phyloP scores from a whole-genome alignment of 2,329 filamentous ascomycete species.

The Ilyonectria mors-panacis region DNA sequence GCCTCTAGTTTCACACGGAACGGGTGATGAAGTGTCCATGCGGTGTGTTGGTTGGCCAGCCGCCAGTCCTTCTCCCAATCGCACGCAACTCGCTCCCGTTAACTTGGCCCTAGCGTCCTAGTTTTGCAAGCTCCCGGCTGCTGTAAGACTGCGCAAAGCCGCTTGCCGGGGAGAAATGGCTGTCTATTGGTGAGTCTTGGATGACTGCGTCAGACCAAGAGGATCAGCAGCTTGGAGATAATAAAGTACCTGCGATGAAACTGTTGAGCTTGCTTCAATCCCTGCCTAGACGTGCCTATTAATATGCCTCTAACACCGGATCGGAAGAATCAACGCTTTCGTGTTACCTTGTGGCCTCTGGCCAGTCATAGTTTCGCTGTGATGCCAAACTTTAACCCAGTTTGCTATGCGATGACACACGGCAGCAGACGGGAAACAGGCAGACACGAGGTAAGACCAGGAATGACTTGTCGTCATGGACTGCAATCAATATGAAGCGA shows the following conservation, averaged over 20 bases:
- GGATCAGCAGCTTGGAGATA: not conserved
- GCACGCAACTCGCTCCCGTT: not conserved
- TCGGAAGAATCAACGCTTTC: too few relatives aligned
- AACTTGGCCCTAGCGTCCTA: not conserved
- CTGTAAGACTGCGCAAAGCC: not conserved
- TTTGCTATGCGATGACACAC: not conserved
- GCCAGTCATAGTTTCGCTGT: not conserved
- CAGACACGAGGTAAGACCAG: not conserved
- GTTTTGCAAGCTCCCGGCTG: not conserved
- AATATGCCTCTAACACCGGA: too few relatives aligned
- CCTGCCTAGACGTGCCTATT: too few relatives aligned
- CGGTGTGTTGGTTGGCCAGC: not conserved
- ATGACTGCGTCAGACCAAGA: not conserved
- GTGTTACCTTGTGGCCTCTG: not conserved
- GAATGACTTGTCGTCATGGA: not conserved
- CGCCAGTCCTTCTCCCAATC: not conserved
- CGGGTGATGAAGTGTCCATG: not conserved
- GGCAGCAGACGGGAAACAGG: not conserved
- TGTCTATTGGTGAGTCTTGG: not conserved
- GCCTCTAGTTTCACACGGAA: not conserved
- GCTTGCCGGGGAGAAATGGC: not conserved
- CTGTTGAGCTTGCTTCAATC: too few relatives aligned
- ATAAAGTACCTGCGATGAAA: not conserved
- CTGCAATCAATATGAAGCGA: not conserved
- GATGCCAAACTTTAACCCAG: not conserved